phyloP scores from a whole-genome alignment of 768 basidiomycete genomes.

The Vishniacozyma victoriae region DNA sequence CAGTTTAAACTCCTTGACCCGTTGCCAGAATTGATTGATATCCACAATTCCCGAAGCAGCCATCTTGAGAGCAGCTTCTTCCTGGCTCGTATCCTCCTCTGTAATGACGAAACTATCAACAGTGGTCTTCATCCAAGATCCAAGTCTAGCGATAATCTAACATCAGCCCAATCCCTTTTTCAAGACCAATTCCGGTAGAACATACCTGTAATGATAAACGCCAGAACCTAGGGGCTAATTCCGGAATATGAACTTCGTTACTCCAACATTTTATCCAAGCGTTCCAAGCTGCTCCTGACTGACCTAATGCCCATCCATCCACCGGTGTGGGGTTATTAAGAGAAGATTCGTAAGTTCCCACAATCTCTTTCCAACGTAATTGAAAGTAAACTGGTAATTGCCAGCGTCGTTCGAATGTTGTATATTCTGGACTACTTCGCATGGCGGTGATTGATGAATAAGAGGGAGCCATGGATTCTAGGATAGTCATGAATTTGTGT shows the following conservation, averaged over 20 bases:
- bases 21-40: constrained; percentile 60
- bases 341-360: constrained; percentile 65
- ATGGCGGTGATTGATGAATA: constrained; percentile 62
- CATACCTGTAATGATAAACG: constrained; percentile 77
- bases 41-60: constrained; percentile 52
- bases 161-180: neutral
- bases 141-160: constrained; percentile 77
- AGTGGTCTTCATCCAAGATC: constrained; percentile 64
- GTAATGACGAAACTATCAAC: constrained; percentile 32
- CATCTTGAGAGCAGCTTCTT: constrained; percentile 42
- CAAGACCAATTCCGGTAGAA: constrained; percentile 1
- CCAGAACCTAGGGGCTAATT: constrained; percentile 83
- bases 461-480: constrained; percentile 79
- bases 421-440: constrained; percentile 65
- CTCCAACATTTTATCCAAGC: constrained; percentile 81
- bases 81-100: constrained; percentile 48
- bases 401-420: constrained; percentile 77
- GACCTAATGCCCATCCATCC: constrained; percentile 48
- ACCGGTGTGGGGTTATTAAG: constrained; percentile 43
- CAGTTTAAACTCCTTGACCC: constrained; percentile 51
- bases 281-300: constrained; percentile 63
- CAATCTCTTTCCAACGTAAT: constrained; percentile 91
- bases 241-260: constrained; percentile 73
- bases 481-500: constrained; percentile 69
- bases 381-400: constrained; percentile 97